phyloP scores from a whole-genome alignment of 1,284 basidiomycete species.

The Austroboletus novae-zelandiae region DNA sequence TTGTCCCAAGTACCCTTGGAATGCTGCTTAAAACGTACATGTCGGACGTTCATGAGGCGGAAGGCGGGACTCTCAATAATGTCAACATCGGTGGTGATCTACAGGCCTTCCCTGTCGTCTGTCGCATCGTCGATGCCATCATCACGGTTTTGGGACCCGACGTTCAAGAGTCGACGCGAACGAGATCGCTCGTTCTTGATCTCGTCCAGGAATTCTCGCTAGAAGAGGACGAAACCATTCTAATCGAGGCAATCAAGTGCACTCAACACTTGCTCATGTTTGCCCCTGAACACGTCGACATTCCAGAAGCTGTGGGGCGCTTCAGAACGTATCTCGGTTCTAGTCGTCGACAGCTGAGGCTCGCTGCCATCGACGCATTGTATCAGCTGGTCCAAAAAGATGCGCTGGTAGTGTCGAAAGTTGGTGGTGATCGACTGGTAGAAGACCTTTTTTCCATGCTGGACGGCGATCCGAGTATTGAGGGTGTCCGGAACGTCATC shows the following conservation, averaged over 20 bases:
- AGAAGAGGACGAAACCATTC: constrained; percentile 86
- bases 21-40: constrained; percentile 91
- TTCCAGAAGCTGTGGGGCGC: constrained; percentile 72
- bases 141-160: constrained; percentile 96
- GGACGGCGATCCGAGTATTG: constrained; percentile 92
- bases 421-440: constrained; percentile 93
- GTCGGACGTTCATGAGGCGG: constrained; percentile 90
- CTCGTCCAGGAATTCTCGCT: constrained; percentile 84
- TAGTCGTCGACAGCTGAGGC: constrained; percentile 79
- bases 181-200: constrained; percentile 79
- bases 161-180: constrained; percentile 85
- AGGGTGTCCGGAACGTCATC: constrained; percentile 92
- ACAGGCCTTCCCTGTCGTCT: constrained; percentile 89
- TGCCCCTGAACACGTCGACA: constrained; percentile 78
- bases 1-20: constrained; percentile 85
- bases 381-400: constrained; percentile 98
- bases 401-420: constrained; percentile 85
- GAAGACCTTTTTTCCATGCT: constrained; percentile 94
- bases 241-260: constrained; percentile 93
- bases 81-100: constrained; percentile 89
- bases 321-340: constrained; percentile 80
- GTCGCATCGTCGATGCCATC: constrained; percentile 89
- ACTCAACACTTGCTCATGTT: constrained; percentile 98
- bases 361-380: constrained; percentile 92
- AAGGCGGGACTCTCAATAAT: constrained; percentile 84